Base-by-base conservation (phyloP, 306 rosid genomes). In the Cucurbita pepo region DNA sequence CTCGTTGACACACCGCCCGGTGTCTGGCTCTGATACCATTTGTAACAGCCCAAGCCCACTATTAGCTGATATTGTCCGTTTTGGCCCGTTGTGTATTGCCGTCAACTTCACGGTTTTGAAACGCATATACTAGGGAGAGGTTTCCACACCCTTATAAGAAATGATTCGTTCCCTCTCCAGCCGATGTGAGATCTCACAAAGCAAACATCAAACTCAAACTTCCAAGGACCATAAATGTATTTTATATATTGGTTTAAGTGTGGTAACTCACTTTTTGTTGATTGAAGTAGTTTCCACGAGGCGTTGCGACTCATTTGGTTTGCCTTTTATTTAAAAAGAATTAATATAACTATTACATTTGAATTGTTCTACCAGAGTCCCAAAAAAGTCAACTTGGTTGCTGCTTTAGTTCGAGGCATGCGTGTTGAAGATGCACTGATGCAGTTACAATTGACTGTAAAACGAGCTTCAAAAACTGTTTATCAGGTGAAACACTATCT, bases 401-500 rank as follows among this genome's bases (percentile, higher is more conserved):
- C 96, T 80, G 92, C 94, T 59, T 78, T 90, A 72, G 92, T 90
- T 41, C 96, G 97, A 77, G 98, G 98, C 30, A 94, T 94, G 98
- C 98, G 90, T 53, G 98, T 94, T 78, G 96, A 94, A 79, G 98
- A 94, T 84, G 98, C 98, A 70, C 81, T 90, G 78, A 37, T 90
- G 83, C 98, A 94, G 85, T 81, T 90, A 85, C 92, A 94, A 85
- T 80, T 94, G 77, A 87, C 92, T 10, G 74, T 90, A 22, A 94
- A 94, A 86, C 86, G 98, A 79, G 98, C 98, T 55, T 47, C 96
- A 77, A 94, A 90, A 77, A 89, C 98, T 83, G 98, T 87, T 40
- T 90, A 85, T 85, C 96, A 90, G 92, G 98, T 94, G 58, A 58
- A 85, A 47, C 67, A 72, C 30, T 21, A 72, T 37, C 51, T 65